phyloP scores from a whole-genome alignment of 2,329 filamentous ascomycete species.

The Dryadomyces quercus-mongolicae region DNA sequence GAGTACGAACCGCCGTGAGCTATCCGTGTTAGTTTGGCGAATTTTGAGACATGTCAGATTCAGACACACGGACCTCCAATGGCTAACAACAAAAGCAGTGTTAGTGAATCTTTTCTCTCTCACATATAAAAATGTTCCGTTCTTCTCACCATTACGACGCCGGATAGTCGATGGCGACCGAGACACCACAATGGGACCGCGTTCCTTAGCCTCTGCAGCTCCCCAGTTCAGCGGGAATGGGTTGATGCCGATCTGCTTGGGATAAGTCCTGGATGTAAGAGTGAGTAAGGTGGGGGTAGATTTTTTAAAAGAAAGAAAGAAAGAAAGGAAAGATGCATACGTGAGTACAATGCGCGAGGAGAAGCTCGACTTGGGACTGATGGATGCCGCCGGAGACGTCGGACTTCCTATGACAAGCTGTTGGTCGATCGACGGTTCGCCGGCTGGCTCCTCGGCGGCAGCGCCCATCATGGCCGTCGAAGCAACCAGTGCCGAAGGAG shows the following conservation, averaged over 20 bases:
- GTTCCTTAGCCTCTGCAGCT: conserved; percentile 55
- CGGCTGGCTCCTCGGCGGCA: conserved; percentile 3
- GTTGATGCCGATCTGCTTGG: conserved; percentile 86
- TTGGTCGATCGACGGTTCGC: conserved; percentile 5
- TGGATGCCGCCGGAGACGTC: not conserved
- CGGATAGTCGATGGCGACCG: conserved; percentile 63
- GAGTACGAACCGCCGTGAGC: conserved; percentile 74
- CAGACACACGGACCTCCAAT: conserved; percentile 10
- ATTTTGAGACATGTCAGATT: not conserved
- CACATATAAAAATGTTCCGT: not conserved
- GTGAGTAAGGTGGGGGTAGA: not conserved
- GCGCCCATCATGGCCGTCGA: conserved; percentile 9
- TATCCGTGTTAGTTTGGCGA: conserved; percentile 17
- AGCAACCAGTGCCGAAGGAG: not conserved
- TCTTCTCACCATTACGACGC: conserved; percentile 58
- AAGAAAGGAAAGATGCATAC: conserved; percentile 19
- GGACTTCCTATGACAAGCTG: conserved; percentile 14
- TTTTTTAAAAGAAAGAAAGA: too few species aligned
- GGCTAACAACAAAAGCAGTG: conserved; percentile 3
- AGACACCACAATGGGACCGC: conserved; percentile 84
- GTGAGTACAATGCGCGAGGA: conserved; percentile 45
- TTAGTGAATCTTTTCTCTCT: not conserved
- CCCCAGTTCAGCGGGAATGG: conserved; percentile 87
- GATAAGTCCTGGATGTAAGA: conserved; percentile 53
- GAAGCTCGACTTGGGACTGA: conserved; percentile 30